Percentiles rank a stretch among this genome's conserved stretches.
phyloP scores from a whole-genome alignment of 2,329 filamentous ascomycete species.

The Verticillium dahliae region DNA sequence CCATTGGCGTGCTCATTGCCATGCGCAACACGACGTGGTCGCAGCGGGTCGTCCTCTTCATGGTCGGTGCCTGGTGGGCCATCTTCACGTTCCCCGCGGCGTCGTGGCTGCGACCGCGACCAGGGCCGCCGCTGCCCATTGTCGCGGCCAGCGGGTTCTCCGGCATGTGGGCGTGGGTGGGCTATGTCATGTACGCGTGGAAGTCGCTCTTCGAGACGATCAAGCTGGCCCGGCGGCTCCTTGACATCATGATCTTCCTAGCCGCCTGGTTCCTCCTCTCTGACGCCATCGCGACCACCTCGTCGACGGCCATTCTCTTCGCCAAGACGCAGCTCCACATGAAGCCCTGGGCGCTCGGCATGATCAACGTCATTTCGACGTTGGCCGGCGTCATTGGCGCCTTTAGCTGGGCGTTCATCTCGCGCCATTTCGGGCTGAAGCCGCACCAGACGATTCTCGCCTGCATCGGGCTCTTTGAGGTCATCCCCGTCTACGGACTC shows the following conservation, averaged over 20 bases:
- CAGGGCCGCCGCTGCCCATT: conserved; percentile 69
- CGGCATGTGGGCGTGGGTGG: conserved; percentile 46
- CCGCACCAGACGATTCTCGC: conserved; percentile 85
- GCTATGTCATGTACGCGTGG: conserved; percentile 81
- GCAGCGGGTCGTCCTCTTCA: conserved; percentile 77
- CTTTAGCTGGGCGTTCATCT: conserved; percentile 81
- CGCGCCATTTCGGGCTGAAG: conserved; percentile 59
- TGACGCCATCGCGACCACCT: conserved; percentile 90
- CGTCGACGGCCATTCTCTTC: conserved; percentile 89
- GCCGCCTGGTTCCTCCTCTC: conserved; percentile 91
- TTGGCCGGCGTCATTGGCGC: conserved; percentile 78
- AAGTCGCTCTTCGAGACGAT: conserved; percentile 76
- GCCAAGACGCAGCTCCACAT: conserved; percentile 91
- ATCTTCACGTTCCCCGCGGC: conserved; percentile 83
- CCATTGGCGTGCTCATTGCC: conserved; percentile 68
- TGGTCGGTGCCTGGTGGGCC: conserved; percentile 90
- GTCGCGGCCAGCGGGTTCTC: conserved; percentile 21
- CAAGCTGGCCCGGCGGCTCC: conserved; percentile 62
- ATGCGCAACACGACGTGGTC: conserved; percentile 77
- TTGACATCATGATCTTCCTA: conserved; percentile 73
- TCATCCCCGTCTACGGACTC: conserved; percentile 88
- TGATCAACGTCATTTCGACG: conserved; percentile 93
- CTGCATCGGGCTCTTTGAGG: conserved; percentile 85
- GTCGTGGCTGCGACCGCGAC: conserved; percentile 79
- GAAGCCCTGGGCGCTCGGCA: conserved; percentile 76